These are phyloP conservation scores for Cordyceps fumosorosea DNA, from an alignment of 2,329 filamentous ascomycete species.

Conservation along the genomic window DNA sequence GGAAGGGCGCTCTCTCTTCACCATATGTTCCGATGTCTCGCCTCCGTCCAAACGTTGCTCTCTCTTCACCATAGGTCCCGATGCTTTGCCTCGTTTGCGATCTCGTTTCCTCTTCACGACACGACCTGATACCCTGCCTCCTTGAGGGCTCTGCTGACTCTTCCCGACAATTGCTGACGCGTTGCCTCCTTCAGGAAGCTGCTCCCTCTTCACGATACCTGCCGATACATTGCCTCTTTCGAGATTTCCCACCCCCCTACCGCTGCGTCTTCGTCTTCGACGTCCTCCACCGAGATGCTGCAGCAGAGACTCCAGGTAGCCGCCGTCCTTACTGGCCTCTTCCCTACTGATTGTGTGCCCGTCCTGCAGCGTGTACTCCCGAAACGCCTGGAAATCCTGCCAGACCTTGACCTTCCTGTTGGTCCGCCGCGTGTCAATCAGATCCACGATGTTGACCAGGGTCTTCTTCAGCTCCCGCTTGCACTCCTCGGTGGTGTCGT, in stretches of 20 bases:
- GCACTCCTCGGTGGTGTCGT: constrained; percentile 18
- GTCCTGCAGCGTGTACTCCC: constrained; percentile 20
- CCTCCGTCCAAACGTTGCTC: too few relatives aligned
- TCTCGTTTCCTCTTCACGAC: too few relatives aligned
- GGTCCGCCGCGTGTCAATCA: constrained; percentile 25
- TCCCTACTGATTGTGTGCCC: constrained; percentile 17
- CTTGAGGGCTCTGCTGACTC: too few relatives aligned
- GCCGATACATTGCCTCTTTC: neutral
- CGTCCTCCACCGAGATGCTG: constrained; percentile 10
- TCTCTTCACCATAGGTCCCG: too few relatives aligned
- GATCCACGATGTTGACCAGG: constrained; percentile 26
- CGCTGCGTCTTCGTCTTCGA: constrained; percentile 47
- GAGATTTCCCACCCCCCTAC: neutral
- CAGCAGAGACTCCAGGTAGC: constrained; percentile 20
- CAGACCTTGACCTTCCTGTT: constrained; percentile 20
- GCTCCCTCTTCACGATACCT: neutral
- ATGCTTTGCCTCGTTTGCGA: too few relatives aligned
- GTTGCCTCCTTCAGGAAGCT: neutral
- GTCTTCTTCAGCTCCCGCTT: constrained; percentile 20
- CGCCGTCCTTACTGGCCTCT: constrained; percentile 20
- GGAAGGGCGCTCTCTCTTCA: too few relatives aligned
- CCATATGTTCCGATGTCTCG: too few relatives aligned
- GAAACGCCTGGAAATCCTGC: constrained; percentile 21
- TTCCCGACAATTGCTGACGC: too few relatives aligned
- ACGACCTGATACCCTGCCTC: too few relatives aligned